Base-by-base conservation (phyloP, 1,284 basidiomycete genomes). In the Pholiota adiposa region DNA sequence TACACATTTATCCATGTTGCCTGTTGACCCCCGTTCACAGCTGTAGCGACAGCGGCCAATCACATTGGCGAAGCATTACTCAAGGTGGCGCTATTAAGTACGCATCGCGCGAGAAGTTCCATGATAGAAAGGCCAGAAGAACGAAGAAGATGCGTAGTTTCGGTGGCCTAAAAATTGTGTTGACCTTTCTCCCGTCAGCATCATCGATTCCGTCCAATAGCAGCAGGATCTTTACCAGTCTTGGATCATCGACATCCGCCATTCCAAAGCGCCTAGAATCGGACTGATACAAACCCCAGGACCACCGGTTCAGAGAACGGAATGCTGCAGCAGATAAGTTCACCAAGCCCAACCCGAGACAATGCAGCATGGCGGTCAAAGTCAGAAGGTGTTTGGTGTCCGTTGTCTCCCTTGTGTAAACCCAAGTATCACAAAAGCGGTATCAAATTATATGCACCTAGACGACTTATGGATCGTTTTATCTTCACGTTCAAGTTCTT, bases 71-170 rank as follows among this genome's bases (percentile, higher is more conserved):
- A 18, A 34, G 48, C 27, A 36, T 31, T 55, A n/a, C 7, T 29
- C 21, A 49, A 9, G 41, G 40, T 58, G 56, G 56, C 56, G 56
- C 50, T 23, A 58, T 44, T 50, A n/a, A n/a, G n/a, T n/a, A 14
- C 38, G 27, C 36, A 57, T 51, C 56, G 16, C 50, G 23, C 50
- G 27, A 21, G 23, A 44, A 34, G 31, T 52, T 53, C 56, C 56
- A 48, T 58, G 50, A 52, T 44, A 34, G 56, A 53, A 52, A 53
- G 56, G 31, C 50, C 21, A 58, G 56, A 57, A 57, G 56, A 53
- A 38, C 36, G 36, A 36, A 29, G n/a, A n/a, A 46, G 27, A 19
- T 36, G 31, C 25, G 38, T n/a, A 14, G 27, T 58, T 51, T 58
- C 12, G 40, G 54, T 16, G 54, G 31, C 46, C 27, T 31, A 14